Conservation (phyloP, 78 protist species). For the Dictyostelium brefeldianum region DNA sequence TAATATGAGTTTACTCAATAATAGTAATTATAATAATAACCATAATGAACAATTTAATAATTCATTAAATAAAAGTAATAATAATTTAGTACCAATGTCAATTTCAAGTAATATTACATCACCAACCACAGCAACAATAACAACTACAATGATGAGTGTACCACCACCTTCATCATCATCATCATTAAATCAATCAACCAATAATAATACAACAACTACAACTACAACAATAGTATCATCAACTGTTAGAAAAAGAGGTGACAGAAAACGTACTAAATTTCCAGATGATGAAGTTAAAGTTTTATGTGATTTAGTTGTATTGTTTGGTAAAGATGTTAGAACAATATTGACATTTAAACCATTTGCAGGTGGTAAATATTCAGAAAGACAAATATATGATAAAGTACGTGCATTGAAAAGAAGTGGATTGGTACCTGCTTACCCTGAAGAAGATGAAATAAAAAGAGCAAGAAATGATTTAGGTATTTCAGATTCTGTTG, state of each 20-base stretch:
- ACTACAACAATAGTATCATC: neutral
- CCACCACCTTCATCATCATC: neutral
- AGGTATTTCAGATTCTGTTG: neutral
- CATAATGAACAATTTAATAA: no score
- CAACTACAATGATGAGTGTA: neutral
- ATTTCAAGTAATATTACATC: neutral
- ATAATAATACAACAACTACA: no score
- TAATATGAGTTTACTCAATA: neutral
- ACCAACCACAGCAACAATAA: neutral
- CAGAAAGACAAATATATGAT: slow-evolving; percentile 26
- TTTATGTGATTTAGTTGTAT: neutral
- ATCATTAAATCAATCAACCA: no score
- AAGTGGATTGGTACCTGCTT: neutral
- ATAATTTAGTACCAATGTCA: neutral
- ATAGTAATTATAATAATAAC: neutral
- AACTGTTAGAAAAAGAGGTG: neutral
- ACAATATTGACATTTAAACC: neutral
- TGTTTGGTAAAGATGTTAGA: slow-evolving; percentile 22
- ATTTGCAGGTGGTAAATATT: neutral
- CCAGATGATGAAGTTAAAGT: slow-evolving; percentile 17
- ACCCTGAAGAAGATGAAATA: neutral
- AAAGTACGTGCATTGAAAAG: slow-evolving; percentile 11
- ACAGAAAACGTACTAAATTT: slow-evolving; percentile 12
- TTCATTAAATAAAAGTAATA: no score
- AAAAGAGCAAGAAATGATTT: slow-evolving; percentile 1